Base-by-base conservation (phyloP, 371 early-diverging fungal genomes). In the Rhizopus delemar region DNA sequence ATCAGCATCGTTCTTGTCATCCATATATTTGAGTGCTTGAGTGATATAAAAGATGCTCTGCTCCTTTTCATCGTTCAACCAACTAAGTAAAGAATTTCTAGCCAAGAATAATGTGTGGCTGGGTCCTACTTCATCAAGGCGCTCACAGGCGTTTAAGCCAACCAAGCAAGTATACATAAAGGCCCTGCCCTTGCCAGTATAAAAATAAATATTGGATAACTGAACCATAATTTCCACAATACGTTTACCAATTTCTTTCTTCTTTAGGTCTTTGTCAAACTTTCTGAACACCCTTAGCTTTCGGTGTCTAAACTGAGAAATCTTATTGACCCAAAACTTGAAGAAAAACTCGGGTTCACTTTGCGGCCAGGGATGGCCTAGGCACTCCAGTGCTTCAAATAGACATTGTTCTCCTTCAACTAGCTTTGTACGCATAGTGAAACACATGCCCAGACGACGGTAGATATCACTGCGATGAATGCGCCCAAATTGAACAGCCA, bases 121-220 rank as follows among this genome's bases (percentile, higher is more conserved):
- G 0, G 74, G 69, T 0, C 76, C 73, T 0, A 63, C 60, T 3
- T 73, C 66, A 31, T 75, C 75, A 5, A 83, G 65, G 5, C 72
- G 71, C 36, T 82, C 77, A 43, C 79, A 80, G 1, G 70, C 78
- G 56, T 77, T 73, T 7, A 85, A 69, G 2, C 80, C 80, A 8
- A 70, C 59, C 49, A 81, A 59, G 59, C 81, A 63, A 15, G 74
- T 57, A 55, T 71, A 66, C 45, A 81, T 54, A 73, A 77, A 82
- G 34, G 63, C 54, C 31, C 81, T 58, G 31, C 82, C 59, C 53
- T 75, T 55, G 48, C 78, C 74, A 13, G 73, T 53, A 56, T 80
- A 81, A 60, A 81, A 82, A 50, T 80, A 83, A 12, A 83, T 79
- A 53, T 82, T 82, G 39, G 81, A 81, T 0, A 85, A 64, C 41